A percentile compares a stretch with the other conserved stretches of the same genome.
These are phyloP conservation scores for Aureobasidium mangrovei DNA, from an alignment of 2,329 filamentous ascomycete species.

Conservation along the genomic window DNA sequence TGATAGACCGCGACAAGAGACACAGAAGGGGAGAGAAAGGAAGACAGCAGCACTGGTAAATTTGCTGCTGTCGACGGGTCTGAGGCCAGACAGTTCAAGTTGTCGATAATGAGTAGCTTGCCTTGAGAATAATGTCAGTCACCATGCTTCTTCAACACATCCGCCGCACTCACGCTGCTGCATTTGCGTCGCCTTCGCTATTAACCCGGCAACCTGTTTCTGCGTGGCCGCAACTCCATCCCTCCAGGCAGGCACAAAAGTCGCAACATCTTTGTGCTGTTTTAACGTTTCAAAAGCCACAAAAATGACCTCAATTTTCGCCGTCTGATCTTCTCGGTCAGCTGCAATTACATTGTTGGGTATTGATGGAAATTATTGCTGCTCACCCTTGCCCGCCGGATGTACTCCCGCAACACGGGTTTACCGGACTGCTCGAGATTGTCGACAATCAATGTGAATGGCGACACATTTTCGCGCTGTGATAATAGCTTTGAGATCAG, in stretches of 20 bases:
- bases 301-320: slow-evolving; percentile 63
- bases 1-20: slow-evolving; percentile 78
- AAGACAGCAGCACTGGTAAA: slow-evolving; percentile 61
- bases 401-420: slow-evolving; percentile 64
- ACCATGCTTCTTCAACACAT: not conserved
- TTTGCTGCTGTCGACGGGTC: slow-evolving; percentile 47
- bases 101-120: slow-evolving; percentile 70
- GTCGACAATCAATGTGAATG: slow-evolving; percentile 79
- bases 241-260: slow-evolving; percentile 46
- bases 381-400: slow-evolving; percentile 60
- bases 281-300: slow-evolving; percentile 68
- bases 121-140: slow-evolving; percentile 37
- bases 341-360: slow-evolving; percentile 16
- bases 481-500: slow-evolving; percentile 75
- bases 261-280: slow-evolving; percentile 55
- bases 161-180: slow-evolving; percentile 2
- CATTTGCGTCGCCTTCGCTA: slow-evolving; percentile 5
- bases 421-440: slow-evolving; percentile 71
- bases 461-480: slow-evolving; percentile 69
- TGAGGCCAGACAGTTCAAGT: slow-evolving; percentile 58
- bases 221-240: slow-evolving; percentile 24
- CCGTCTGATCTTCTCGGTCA: slow-evolving; percentile 35
- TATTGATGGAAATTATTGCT: slow-evolving; percentile 1
- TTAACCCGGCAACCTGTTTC: slow-evolving; percentile 21
- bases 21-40: slow-evolving; percentile 55